Evolutionary conservation across 2,329 filamentous ascomycete species (phyloP).

Genomic region (Pseudogymnoascus sp.): DNA sequence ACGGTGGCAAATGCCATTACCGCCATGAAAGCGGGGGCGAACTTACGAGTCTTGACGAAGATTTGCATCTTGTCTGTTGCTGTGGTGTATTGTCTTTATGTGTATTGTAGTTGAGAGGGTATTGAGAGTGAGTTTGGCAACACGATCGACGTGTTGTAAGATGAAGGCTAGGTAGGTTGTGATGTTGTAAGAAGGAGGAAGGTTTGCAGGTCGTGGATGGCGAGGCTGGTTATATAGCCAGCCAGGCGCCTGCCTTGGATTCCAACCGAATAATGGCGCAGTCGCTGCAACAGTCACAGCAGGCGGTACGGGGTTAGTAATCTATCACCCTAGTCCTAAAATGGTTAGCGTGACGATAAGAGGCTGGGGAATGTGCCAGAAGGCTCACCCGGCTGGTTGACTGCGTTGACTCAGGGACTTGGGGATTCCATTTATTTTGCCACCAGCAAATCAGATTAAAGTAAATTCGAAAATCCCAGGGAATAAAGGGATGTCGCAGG

Average conservation of each 20-base stretch:
- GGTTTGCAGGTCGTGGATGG: slow-evolving; percentile 11
- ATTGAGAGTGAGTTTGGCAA: slow-evolving; percentile 16
- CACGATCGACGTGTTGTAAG: background rate
- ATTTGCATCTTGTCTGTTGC: slow-evolving; percentile 67
- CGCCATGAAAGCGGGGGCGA: slow-evolving; percentile 25
- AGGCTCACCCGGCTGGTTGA: background rate
- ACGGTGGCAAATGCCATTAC: slow-evolving; percentile 12
- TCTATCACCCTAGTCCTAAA: background rate
- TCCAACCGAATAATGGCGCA: slow-evolving; percentile 4
- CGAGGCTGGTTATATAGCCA: slow-evolving; percentile 15
- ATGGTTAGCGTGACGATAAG: background rate
- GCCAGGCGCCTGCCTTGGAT: slow-evolving; percentile 11
- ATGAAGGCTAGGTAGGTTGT: background rate
- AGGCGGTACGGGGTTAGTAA: background rate
- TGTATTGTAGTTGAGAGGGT: slow-evolving; percentile 11
- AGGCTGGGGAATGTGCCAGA: slow-evolving; percentile 4
- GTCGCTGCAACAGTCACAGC: background rate
- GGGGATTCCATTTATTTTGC: background rate
- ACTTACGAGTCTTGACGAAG: slow-evolving; percentile 93
- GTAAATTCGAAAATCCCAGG: background rate
- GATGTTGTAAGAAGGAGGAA: slow-evolving; percentile 13
- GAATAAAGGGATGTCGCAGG: background rate
- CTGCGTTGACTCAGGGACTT: background rate
- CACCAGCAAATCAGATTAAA: background rate
- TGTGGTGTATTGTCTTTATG: slow-evolving; percentile 8